Conservation (phyloP, 2,329 filamentous ascomycete species). For the Didymella sp. region DNA sequence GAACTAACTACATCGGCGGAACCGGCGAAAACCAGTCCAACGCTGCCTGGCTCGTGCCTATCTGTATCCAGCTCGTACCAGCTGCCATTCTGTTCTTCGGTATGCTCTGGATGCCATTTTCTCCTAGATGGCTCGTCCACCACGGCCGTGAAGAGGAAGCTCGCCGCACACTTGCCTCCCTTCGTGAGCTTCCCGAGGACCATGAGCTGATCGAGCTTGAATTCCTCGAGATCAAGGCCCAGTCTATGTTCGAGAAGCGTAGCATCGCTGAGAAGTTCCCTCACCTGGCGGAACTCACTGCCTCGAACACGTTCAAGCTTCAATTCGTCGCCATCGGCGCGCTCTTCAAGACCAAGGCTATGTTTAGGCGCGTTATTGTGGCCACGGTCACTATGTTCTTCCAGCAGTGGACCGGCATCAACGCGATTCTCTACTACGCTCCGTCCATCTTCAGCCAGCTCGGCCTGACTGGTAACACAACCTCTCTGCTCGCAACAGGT, state of each 20-base stretch:
- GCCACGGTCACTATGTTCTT: slow-evolving; percentile 61
- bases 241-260: slow-evolving; percentile 77
- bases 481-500: slow-evolving; percentile 70
- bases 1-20: slow-evolving; percentile 60
- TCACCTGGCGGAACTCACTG: slow-evolving; percentile 64
- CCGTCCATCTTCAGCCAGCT: slow-evolving; percentile 59
- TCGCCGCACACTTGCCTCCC: slow-evolving; percentile 65
- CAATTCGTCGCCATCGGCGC: slow-evolving; percentile 72
- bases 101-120: slow-evolving; percentile 82
- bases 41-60: slow-evolving; percentile 75
- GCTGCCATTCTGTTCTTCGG: slow-evolving; percentile 71
- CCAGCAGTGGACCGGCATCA: slow-evolving; percentile 59
- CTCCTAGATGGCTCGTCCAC: slow-evolving; percentile 76
- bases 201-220: slow-evolving; percentile 76
- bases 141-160: slow-evolving; percentile 74
- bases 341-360: slow-evolving; percentile 69
- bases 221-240: slow-evolving; percentile 83
- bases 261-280: slow-evolving; percentile 71
- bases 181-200: slow-evolving; percentile 67
- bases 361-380: slow-evolving; percentile 71
- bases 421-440: slow-evolving; percentile 55
- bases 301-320: slow-evolving; percentile 62
- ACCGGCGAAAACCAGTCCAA: slow-evolving; percentile 65
- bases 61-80: slow-evolving; percentile 73
- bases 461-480: slow-evolving; percentile 55